A percentile compares a stretch with the other conserved stretches of the same genome.
Evolutionary conservation across 129 eudicot species (phyloP).

Genomic region (Kitagawia praeruptora): DNA sequence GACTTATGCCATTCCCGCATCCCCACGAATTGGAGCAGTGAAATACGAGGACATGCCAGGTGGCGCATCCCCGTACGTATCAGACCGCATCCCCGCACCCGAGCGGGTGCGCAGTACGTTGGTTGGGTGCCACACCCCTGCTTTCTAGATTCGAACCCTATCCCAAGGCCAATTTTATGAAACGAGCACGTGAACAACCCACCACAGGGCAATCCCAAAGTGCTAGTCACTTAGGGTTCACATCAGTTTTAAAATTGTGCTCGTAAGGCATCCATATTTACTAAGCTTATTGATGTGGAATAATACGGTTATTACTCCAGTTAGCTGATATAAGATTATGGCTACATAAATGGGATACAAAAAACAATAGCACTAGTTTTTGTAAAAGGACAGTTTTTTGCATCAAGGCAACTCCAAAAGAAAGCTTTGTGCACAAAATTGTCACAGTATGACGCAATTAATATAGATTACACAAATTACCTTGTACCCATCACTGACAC

Average conservation of each 20-base stretch:
- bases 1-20: no score
- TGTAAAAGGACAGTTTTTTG: neutral
- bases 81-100: no score
- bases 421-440: slow-evolving; percentile 3
- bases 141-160: neutral
- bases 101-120: no score
- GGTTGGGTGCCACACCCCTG: no score
- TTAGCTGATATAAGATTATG: neutral
- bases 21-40: no score
- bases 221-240: neutral
- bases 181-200: neutral
- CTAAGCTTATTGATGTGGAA: neutral
- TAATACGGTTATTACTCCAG: neutral
- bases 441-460: neutral
- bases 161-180: neutral
- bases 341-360: neutral
- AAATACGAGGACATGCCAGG: no score
- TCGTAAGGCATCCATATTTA: neutral
- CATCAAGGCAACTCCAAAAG: neutral
- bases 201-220: neutral
- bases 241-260: neutral
- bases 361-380: neutral
- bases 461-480: slow-evolving; percentile 21
- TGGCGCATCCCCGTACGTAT: no score
- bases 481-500: slow-evolving; percentile 86